Evolutionary conservation across 305 asterid species (phyloP).

Genomic region (Fraxinus albicans): DNA sequence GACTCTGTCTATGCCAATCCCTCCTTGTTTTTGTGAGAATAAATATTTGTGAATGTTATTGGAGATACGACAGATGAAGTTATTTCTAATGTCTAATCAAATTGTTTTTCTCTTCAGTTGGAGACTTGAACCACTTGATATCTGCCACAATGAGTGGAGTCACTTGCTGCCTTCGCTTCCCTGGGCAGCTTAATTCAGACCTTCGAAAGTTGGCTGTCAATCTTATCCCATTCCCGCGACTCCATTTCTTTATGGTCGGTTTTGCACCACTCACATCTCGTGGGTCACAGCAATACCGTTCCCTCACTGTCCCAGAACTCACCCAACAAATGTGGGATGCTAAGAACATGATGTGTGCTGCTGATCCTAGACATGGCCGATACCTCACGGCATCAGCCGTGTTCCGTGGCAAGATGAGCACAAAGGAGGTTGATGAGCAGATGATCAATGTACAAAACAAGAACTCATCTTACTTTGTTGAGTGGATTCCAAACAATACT

Average conservation of each 20-base stretch:
- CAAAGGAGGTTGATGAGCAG: not conserved
- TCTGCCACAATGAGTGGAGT: conserved; percentile 43
- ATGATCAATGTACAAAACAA: not conserved
- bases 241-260: conserved; percentile 38
- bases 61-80: not conserved
- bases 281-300: conserved; percentile 32
- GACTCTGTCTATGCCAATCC: not conserved
- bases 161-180: conserved; percentile 40
- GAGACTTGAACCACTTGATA: conserved; percentile 35
- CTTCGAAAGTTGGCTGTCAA: conserved; percentile 36
- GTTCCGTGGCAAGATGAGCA: conserved; percentile 35
- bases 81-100: not conserved
- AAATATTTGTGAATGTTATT: not conserved
- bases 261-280: conserved; percentile 37
- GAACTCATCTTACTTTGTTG: not conserved
- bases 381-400: conserved; percentile 31
- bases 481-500: conserved; percentile 25
- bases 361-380: conserved; percentile 7
- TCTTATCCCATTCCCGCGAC: conserved; percentile 33
- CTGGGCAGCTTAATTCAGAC: conserved; percentile 39
- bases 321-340: conserved; percentile 14
- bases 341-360: not conserved
- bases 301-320: conserved; percentile 31
- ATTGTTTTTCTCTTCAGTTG: conserved; percentile 17
- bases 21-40: not conserved